Conservation (phyloP, 2,329 filamentous ascomycete genomes). For the Colletotrichum sp. region DNA sequence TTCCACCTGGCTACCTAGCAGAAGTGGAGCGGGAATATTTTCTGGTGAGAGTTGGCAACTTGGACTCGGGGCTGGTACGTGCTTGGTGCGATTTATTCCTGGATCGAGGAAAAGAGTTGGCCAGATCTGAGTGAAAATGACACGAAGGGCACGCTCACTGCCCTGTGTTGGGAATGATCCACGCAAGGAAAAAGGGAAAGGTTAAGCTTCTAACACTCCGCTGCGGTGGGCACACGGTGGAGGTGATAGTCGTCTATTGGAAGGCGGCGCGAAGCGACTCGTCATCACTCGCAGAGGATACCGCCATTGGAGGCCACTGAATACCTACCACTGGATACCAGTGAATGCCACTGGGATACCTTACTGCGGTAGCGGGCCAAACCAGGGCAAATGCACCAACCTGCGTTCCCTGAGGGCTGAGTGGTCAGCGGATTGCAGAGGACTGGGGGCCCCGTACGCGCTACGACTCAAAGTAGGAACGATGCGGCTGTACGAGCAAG, state of each 20-base stretch:
- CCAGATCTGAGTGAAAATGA: conserved; percentile 4
- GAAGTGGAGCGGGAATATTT: background rate
- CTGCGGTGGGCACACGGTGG: background rate
- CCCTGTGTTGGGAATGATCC: background rate
- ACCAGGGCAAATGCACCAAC: background rate
- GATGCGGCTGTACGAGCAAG: background rate
- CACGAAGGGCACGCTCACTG: background rate
- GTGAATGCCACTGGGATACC: background rate
- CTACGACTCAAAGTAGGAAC: conserved; percentile 1
- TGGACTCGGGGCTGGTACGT: background rate
- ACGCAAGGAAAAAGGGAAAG: conserved; percentile 3
- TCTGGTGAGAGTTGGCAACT: background rate
- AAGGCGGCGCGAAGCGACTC: background rate
- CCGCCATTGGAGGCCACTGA: background rate
- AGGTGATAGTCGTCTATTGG: background rate
- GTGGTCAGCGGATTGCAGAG: background rate
- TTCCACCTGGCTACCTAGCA: background rate
- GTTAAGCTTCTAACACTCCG: conserved; percentile 21
- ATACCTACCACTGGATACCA: background rate
- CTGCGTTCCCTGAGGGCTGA: background rate
- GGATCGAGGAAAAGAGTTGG: background rate
- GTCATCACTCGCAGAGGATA: background rate
- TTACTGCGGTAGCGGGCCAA: no score
- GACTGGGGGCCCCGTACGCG: background rate
- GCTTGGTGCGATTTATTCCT: conserved; percentile 8